Percentiles rank a stretch among this genome's conserved stretches.
Conservation (phyloP, 140 eudicot species). For the Erigeron philadelphicus region DNA sequence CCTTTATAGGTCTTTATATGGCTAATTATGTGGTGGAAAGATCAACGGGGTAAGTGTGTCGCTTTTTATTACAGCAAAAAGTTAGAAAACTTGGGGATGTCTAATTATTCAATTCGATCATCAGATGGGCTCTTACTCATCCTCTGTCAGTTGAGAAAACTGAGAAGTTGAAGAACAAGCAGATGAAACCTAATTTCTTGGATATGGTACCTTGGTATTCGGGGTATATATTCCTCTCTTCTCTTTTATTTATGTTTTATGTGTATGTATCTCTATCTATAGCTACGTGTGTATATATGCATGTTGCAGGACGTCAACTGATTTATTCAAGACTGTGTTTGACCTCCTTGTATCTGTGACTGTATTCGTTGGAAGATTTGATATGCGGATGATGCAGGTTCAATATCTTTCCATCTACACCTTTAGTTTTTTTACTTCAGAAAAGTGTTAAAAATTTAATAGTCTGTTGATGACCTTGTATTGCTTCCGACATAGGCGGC, state of each 20-base stretch:
- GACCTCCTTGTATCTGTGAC: slow-evolving; percentile 84
- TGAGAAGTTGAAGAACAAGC: slow-evolving; percentile 81
- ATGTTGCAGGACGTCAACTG: slow-evolving; percentile 92
- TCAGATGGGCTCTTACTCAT: slow-evolving; percentile 99
- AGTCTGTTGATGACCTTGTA: slow-evolving; percentile 6
- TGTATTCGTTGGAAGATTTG: slow-evolving; percentile 79
- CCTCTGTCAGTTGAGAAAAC: slow-evolving; percentile 77
- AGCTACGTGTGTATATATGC: slow-evolving; percentile 8
- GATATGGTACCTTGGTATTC: slow-evolving; percentile 99
- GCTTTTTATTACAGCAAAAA: not conserved
- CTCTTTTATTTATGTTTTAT: not conserved
- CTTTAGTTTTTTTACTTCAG: not conserved
- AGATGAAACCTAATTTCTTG: slow-evolving; percentile 82
- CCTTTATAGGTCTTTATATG: slow-evolving; percentile 93
- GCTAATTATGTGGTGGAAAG: slow-evolving; percentile 98
- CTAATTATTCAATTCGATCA: slow-evolving; percentile 20
- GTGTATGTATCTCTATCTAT: not conserved
- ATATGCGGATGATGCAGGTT: slow-evolving; percentile 95
- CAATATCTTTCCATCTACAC: not conserved
- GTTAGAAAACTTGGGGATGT: not conserved
- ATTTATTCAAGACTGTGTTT: slow-evolving; percentile 90
- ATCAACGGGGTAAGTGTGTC: slow-evolving; percentile 77
- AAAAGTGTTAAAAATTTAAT: not conserved
- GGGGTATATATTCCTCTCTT: slow-evolving; percentile 46
- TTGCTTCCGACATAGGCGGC: slow-evolving; percentile 55